phyloP scores from a whole-genome alignment of 257 asterid genomes.

The Salvia hispanica region DNA sequence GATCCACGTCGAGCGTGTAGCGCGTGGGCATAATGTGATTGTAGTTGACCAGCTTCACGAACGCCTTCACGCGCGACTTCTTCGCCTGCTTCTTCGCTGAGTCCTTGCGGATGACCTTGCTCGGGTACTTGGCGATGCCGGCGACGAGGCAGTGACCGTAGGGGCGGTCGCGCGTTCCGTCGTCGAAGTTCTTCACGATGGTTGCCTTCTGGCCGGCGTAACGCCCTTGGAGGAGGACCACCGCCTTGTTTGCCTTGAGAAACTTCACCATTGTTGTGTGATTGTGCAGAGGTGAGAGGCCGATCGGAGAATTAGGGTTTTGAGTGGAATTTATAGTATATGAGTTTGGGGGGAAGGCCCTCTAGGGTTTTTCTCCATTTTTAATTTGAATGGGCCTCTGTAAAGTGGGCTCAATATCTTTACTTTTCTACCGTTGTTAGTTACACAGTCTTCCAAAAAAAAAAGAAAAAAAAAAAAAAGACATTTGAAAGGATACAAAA shows the following conservation, averaged over 20 bases:
- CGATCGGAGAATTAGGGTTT: slow-evolving; percentile 36
- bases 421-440: too few species aligned
- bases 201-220: slow-evolving; percentile 53
- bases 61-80: slow-evolving; percentile 53
- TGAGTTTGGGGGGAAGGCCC: not conserved
- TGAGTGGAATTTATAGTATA: slow-evolving; percentile 14
- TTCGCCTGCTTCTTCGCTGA: slow-evolving; percentile 55
- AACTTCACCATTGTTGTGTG: slow-evolving; percentile 47
- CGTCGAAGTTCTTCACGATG: slow-evolving; percentile 50
- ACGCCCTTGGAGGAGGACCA: slow-evolving; percentile 49
- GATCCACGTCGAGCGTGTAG: slow-evolving; percentile 56
- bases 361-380: slow-evolving; percentile 28
- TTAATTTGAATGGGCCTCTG: slow-evolving; percentile 1
- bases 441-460: too few species aligned
- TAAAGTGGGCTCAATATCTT: too few species aligned
- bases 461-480: too few species aligned
- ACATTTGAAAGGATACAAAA: too few species aligned
- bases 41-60: slow-evolving; percentile 50
- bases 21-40: slow-evolving; percentile 58
- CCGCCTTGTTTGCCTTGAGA: slow-evolving; percentile 59
- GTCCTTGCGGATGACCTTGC: slow-evolving; percentile 55
- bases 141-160: slow-evolving; percentile 58
- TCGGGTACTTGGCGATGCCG: slow-evolving; percentile 49
- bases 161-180: slow-evolving; percentile 50
- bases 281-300: not conserved